Evolutionary conservation across 2,329 filamentous ascomycete genomes (phyloP).

Genomic region (Exophiala calicioides): DNA sequence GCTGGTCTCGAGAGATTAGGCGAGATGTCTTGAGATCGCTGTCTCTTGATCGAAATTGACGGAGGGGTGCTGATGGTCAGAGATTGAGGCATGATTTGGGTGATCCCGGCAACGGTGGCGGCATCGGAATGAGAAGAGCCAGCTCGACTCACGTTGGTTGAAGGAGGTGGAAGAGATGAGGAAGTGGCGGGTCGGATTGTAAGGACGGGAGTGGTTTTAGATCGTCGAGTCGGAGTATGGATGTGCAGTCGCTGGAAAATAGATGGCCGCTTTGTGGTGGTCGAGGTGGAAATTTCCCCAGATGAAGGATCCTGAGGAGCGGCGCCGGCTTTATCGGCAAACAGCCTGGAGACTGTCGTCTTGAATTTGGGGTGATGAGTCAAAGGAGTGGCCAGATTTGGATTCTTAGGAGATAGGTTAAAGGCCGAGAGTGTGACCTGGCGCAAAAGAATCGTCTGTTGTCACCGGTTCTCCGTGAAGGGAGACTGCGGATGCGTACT

Average conservation of each 20-base stretch:
- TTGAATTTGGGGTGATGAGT: conserved; percentile 13
- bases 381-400: conserved; percentile 8
- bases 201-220: conserved; percentile 25
- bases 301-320: conserved; percentile 26
- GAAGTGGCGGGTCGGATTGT: conserved; percentile 26
- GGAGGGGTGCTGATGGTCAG: conserved; percentile 24
- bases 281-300: conserved; percentile 24
- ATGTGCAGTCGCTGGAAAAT: conserved; percentile 31
- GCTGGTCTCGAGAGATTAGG: conserved; percentile 5
- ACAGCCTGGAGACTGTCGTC: conserved; percentile 30
- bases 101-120: conserved; percentile 27
- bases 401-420: conserved; percentile 2
- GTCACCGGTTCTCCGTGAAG: too few relatives aligned
- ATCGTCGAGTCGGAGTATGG: conserved; percentile 22
- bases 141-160: conserved; percentile 21
- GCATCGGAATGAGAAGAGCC: conserved; percentile 27
- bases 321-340: conserved; percentile 31
- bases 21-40: conserved; percentile 25
- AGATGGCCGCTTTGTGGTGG: conserved; percentile 21
- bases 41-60: conserved; percentile 24
- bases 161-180: conserved; percentile 19
- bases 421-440: neutral
- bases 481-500: too few relatives aligned
- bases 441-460: neutral
- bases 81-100: conserved; percentile 29